Evolutionary conservation across 2,329 filamentous ascomycete species (phyloP).

Genomic region (Sarocladium strictum): DNA sequence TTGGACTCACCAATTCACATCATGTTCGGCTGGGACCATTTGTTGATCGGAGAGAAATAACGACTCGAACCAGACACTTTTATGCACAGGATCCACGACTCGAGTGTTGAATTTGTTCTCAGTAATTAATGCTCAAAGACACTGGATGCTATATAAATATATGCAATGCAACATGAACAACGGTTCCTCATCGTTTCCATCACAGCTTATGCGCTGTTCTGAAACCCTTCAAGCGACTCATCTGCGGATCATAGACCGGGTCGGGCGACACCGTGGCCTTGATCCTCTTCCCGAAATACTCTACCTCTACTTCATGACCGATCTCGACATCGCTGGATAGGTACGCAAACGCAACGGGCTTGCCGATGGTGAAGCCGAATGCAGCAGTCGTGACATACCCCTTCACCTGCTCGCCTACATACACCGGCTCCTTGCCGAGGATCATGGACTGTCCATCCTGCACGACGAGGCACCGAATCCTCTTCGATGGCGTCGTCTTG

Average conservation of each 20-base stretch:
- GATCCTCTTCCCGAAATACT: conserved; percentile 53
- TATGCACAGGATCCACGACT: too few relatives aligned
- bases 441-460: conserved; percentile 52
- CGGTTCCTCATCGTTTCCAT: too few relatives aligned
- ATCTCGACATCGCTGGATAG: conserved; percentile 40
- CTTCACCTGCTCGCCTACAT: conserved; percentile 34
- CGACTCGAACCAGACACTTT: neutral
- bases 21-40: neutral
- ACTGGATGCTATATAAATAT: too few relatives aligned
- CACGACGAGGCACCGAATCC: conserved; percentile 45
- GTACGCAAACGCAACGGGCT: conserved; percentile 54
- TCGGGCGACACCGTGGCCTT: conserved; percentile 46
- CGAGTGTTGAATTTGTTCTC: too few relatives aligned
- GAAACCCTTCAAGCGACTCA: neutral
- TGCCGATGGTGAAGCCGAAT: conserved; percentile 53
- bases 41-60: neutral
- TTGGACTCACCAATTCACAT: neutral
- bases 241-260: conserved; percentile 21
- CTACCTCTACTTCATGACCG: conserved; percentile 49
- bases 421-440: conserved; percentile 58
- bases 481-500: conserved; percentile 24
- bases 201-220: neutral
- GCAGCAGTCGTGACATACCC: conserved; percentile 57
- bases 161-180: too few relatives aligned
- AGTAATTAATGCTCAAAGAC: too few relatives aligned